Base-by-base conservation (phyloP, 1,139 yeast genomes). In the Yamadazyma membranifaciens region DNA sequence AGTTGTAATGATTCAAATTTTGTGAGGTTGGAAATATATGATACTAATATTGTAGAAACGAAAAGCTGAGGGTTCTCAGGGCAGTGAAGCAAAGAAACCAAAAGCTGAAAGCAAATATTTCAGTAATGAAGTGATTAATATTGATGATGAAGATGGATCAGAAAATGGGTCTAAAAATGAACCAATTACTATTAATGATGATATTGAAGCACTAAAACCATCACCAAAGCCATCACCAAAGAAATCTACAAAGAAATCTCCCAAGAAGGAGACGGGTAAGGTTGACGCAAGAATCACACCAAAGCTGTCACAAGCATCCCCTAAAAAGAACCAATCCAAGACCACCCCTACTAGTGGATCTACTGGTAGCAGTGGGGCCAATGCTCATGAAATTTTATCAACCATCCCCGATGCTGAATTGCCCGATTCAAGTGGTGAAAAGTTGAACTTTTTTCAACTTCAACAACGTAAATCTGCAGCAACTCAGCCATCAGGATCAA, bases 341-440 rank as follows among this genome's bases (percentile, higher is more conserved):
- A n/a, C 24, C 4, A 6, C 34, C 4, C 6, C 10, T 22, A 29
- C 44, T 17, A 33, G 28, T 14, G 27, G 30, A 6, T 10, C 43
- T 3, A 31, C 46, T 11, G 14, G 27, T 17, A 15, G 35, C 3
- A 7, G 15, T 33, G 65, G 60, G 0, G 45, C 51, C 2, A 58
- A 75, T 3, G 87, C 85, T 0, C 74, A 69, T 24, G 81, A 78
- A 1, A 63, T 86, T 1, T 65, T 87, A 30, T 68, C 76, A 5
- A 59, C 65, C 4, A 83, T 87, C 39, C 84, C 88, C 1, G 88
- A 85, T 55, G 91, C 89, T 0, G 78, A 69, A 17, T 65, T 85
- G 31, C 87, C 88, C 3, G 81, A 78, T 20, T 64, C 66, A 4
- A 76, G 72, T 34, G 62, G 73, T 10, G 74, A 72, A 44, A 78